phyloP scores from a whole-genome alignment of 2,329 filamentous ascomycete genomes.

The Aspergillus sp. region DNA sequence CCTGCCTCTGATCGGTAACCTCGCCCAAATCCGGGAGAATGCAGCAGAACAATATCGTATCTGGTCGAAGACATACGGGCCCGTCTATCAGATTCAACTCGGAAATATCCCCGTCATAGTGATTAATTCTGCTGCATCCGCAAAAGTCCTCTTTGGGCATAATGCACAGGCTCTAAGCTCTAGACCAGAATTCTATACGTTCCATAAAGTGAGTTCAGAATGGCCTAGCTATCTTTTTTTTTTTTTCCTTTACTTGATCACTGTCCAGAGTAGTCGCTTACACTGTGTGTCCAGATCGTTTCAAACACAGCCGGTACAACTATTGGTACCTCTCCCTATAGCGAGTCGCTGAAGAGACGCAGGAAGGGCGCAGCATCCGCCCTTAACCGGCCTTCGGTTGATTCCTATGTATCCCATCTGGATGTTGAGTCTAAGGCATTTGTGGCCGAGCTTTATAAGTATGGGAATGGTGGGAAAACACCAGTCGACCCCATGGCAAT shows the following conservation, averaged over 20 bases:
- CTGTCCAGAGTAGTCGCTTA: neutral
- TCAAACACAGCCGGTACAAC: slow-evolving; percentile 67
- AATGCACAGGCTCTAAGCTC: slow-evolving; percentile 57
- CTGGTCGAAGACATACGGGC: slow-evolving; percentile 53
- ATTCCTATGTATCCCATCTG: slow-evolving; percentile 62
- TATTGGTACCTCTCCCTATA: slow-evolving; percentile 67
- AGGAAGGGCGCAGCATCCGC: slow-evolving; percentile 66
- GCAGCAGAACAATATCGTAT: slow-evolving; percentile 58
- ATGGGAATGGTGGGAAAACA: slow-evolving; percentile 55
- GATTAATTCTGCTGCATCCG: slow-evolving; percentile 55
- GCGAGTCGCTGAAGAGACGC: slow-evolving; percentile 62
- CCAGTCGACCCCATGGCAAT: slow-evolving; percentile 66
- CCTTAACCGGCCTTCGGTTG: slow-evolving; percentile 64
- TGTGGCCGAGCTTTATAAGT: slow-evolving; percentile 59
- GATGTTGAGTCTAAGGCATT: slow-evolving; percentile 65
- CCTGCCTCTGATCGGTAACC: slow-evolving; percentile 56
- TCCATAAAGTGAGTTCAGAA: slow-evolving; percentile 51
- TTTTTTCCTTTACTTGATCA: neutral
- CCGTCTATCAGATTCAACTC: slow-evolving; percentile 59
- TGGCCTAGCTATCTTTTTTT: neutral
- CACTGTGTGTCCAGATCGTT: slow-evolving; percentile 48
- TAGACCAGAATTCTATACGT: slow-evolving; percentile 59
- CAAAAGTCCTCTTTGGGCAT: slow-evolving; percentile 52
- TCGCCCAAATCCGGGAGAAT: slow-evolving; percentile 56
- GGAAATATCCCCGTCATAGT: slow-evolving; percentile 59